Percentiles rank a stretch among this genome's conserved stretches.
Evolutionary conservation across 2,329 filamentous ascomycete genomes (phyloP).

Genomic region (Xylariaceae sp.): DNA sequence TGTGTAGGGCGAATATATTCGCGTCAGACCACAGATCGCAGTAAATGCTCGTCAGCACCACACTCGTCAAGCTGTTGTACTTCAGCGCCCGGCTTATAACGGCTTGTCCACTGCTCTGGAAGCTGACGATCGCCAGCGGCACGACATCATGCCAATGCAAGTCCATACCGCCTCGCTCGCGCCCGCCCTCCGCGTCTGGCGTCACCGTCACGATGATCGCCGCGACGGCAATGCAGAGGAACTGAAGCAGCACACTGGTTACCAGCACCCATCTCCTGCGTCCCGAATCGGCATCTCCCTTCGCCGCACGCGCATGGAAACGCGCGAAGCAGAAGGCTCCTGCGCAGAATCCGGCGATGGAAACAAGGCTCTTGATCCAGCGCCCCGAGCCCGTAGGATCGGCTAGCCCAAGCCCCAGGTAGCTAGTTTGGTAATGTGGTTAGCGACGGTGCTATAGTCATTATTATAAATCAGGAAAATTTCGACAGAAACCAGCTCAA

Average conservation of each 20-base stretch:
- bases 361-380: conserved; percentile 69
- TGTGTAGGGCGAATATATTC: conserved; percentile 39
- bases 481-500: too few relatives aligned
- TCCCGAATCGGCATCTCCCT: conserved; percentile 53
- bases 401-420: conserved; percentile 69
- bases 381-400: conserved; percentile 49
- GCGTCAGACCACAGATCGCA: conserved; percentile 72
- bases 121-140: conserved; percentile 66
- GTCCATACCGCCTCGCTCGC: conserved; percentile 37
- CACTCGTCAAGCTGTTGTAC: conserved; percentile 68
- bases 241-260: conserved; percentile 52
- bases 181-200: conserved; percentile 26
- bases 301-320: too few relatives aligned
- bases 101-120: conserved; percentile 75
- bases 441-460: too few relatives aligned
- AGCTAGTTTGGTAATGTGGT: conserved; percentile 63
- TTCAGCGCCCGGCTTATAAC: conserved; percentile 66
- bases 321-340: conserved; percentile 68
- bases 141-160: conserved; percentile 54
- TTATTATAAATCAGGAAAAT: too few relatives aligned
- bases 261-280: conserved; percentile 62
- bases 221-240: conserved; percentile 44
- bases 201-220: conserved; percentile 50
- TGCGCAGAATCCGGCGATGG: conserved; percentile 65
- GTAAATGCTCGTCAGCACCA: conserved; percentile 77